A percentile compares a stretch with the other conserved stretches of the same genome.
Evolutionary conservation across 139 green algal genomes (phyloP).

Genomic region (Chlorella sp.): DNA sequence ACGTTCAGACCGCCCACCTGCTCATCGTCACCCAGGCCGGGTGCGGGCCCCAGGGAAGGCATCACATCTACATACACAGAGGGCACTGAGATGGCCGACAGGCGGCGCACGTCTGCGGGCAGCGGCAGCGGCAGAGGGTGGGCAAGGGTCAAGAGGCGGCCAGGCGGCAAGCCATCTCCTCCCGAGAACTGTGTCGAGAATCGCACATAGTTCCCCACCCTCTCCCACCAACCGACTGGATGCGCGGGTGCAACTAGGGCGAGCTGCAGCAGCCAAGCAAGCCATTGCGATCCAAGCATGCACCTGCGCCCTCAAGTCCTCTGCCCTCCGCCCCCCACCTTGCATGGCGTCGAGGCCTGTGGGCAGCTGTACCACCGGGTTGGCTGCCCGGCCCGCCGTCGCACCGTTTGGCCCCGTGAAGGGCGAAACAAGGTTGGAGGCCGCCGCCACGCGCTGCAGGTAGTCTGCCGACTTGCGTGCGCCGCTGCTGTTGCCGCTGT

Average conservation of each 20-base stretch:
- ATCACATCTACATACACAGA: not conserved
- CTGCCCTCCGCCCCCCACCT: not conserved
- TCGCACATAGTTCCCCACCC: not conserved
- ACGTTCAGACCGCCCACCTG: not conserved
- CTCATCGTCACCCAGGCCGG: not conserved
- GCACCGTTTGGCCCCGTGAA: not conserved
- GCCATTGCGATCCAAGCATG: not conserved
- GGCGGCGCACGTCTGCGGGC: not conserved
- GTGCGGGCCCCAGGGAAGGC: too few relatives aligned
- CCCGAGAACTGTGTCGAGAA: not conserved
- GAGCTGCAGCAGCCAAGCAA: not conserved
- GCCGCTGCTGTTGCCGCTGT: slow-evolving; percentile 19
- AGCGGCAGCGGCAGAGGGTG: too few relatives aligned
- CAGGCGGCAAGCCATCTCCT: not conserved
- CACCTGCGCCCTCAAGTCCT: not conserved
- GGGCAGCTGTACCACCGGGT: not conserved
- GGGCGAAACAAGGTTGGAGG: not conserved
- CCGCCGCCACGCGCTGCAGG: not conserved
- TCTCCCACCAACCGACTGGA: too few relatives aligned
- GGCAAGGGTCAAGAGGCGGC: not conserved
- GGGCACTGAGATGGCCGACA: slow-evolving; percentile 1
- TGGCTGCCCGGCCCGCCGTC: not conserved
- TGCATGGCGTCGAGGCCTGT: not conserved
- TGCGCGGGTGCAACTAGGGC: not conserved
- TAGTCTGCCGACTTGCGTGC: not conserved